Base-by-base conservation (phyloP, 2,329 filamentous ascomycete genomes). In the Neonectria faginata region DNA sequence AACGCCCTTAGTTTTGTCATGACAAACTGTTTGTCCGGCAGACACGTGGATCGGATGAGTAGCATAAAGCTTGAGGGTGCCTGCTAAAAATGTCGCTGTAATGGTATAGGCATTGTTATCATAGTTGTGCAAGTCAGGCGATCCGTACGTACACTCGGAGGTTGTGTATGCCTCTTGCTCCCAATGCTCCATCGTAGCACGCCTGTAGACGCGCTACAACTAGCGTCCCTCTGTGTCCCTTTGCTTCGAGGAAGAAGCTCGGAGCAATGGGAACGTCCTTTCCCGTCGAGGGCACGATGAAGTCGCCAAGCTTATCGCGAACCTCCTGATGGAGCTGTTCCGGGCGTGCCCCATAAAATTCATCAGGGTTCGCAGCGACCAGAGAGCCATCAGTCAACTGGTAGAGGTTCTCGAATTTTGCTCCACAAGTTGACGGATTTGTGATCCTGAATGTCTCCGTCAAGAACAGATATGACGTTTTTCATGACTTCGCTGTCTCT, bases 231-330 rank as follows among this genome's bases (percentile, higher is more conserved):
- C 78, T 66, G 4, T 77, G 78, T 0, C 78, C 78, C 60, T 82
- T 83, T 0, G 69, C 75, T 53, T 76, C 76, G 1, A 82, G 53
- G 60, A 81, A 82, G 61, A 80, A 80, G 63, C 82, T 83, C 5
- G 78, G 79, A 20, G 67, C 68, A 2, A 78, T 66, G 2, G 79
- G 79, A 42, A 74, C 67, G 57, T 74, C 67, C 14, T 61, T 42
- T 51, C 76, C 63, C 25, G 72, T 76, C 4, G 75, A 78, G 14
- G 80, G 79, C 29, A 79, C 67, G 41, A 81, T 75, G 12, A 70
- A 62, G 18, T 62, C 36, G n/a, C 48, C 55, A 9, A 79, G 70
- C 25, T 68, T 62, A 25, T 64, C 58, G 8, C 75, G 73, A 14
- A 79, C 61, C 11, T 67, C 44, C 22, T 22, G 48, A 33, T 76